Conservation (phyloP, 345 rosid genomes). For the Camelina sativa region DNA sequence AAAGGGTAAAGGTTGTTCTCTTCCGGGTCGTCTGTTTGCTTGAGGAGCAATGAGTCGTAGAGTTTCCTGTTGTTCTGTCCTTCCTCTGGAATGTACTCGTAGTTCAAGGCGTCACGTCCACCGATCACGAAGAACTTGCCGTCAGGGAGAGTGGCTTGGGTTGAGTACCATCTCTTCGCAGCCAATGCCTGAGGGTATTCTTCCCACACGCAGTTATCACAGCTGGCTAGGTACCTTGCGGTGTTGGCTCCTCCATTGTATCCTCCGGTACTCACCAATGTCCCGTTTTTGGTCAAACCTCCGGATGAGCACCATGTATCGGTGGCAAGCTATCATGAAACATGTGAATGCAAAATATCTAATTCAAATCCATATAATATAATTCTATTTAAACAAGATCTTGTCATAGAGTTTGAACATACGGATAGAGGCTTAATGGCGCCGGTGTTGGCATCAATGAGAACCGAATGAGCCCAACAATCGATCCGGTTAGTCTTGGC, state of each 20-base stretch:
- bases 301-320: slow-evolving; percentile 99
- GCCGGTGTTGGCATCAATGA: slow-evolving; percentile 54
- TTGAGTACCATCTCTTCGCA: slow-evolving; percentile 80
- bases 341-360: slow-evolving; percentile 23
- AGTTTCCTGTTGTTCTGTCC: slow-evolving; percentile 54
- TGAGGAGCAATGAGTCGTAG: slow-evolving; percentile 52
- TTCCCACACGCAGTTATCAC: slow-evolving; percentile 59
- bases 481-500: slow-evolving; percentile 48
- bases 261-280: slow-evolving; percentile 81
- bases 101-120: slow-evolving; percentile 72
- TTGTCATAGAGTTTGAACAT: not conserved
- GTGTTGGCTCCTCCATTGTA: slow-evolving; percentile 67
- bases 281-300: slow-evolving; percentile 69
- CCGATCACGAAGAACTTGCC: slow-evolving; percentile 79
- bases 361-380: slow-evolving; percentile 18
- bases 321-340: slow-evolving; percentile 53
- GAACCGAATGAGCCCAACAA: slow-evolving; percentile 75
- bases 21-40: slow-evolving; percentile 53
- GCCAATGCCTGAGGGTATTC: slow-evolving; percentile 77
- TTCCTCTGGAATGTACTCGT: slow-evolving; percentile 72
- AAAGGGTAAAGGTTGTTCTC: slow-evolving; percentile 92
- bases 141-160: slow-evolving; percentile 74
- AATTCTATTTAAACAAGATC: not conserved
- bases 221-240: slow-evolving; percentile 53
- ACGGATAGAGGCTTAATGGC: slow-evolving; percentile 60